These are phyloP conservation scores for Asparagopsis taxiformis DNA, from an alignment of 31 red algal species.

Conservation along the genomic window DNA sequence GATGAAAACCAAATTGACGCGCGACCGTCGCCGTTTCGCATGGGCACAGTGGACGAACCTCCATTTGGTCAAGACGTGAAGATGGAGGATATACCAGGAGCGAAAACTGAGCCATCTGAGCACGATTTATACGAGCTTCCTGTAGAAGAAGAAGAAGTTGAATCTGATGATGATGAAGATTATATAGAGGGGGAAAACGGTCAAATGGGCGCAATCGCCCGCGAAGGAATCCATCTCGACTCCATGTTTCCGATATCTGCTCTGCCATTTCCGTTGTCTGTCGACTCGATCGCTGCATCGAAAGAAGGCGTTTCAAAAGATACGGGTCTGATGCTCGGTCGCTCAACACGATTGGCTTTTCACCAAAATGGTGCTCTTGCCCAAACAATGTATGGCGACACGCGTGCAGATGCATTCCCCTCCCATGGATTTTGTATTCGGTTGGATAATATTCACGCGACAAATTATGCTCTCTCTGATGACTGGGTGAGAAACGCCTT, in stretches of 20 bases:
- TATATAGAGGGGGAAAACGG: too few relatives aligned
- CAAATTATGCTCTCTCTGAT: neutral
- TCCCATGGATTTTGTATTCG: conserved; percentile 8
- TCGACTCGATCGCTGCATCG: conserved; percentile 6
- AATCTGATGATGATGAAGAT: conserved; percentile 21
- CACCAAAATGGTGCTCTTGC: neutral
- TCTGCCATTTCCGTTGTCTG: conserved; percentile 9
- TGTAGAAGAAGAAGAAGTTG: neutral
- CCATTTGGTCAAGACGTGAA: too few relatives aligned
- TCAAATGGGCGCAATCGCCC: too few relatives aligned
- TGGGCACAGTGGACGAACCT: too few relatives aligned
- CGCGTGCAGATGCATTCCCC: neutral
- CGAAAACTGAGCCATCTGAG: neutral
- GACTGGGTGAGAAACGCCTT: neutral
- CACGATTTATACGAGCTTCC: conserved; percentile 6
- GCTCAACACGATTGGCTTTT: conserved; percentile 22
- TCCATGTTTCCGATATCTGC: neutral
- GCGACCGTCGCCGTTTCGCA: too few relatives aligned
- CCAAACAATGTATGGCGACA: neutral
- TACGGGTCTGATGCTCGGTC: conserved; percentile 9
- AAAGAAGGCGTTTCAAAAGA: conserved; percentile 13
- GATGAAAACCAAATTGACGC: too few relatives aligned
- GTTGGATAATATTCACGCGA: conserved; percentile 1
- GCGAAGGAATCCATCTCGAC: too few relatives aligned
- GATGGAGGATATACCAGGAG: neutral